Evolutionary conservation across 805 yeast species (phyloP).

Genomic region (Saitoella complicata): DNA sequence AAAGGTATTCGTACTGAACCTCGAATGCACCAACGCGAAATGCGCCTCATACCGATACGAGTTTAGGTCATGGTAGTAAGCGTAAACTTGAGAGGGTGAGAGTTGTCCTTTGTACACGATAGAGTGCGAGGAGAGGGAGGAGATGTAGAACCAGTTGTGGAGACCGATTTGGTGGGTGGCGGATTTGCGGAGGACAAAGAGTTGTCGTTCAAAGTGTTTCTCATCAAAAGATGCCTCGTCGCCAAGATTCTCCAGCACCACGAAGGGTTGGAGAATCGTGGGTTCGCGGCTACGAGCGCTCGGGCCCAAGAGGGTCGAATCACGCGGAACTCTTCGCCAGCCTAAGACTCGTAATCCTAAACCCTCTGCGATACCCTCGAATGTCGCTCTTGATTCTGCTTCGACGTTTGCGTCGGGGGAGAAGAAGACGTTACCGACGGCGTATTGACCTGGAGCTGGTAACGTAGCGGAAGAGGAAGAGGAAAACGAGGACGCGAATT

Average conservation of each 20-base stretch:
- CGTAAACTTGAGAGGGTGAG: conserved; percentile 90
- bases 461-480: conserved; percentile 22
- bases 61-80: conserved; percentile 81
- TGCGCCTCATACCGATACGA: conserved; percentile 89
- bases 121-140: conserved; percentile 74
- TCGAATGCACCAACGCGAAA: conserved; percentile 89
- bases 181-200: conserved; percentile 76
- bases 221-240: conserved; percentile 37
- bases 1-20: conserved; percentile 95
- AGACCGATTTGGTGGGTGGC: conserved; percentile 81
- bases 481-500: conserved; percentile 33
- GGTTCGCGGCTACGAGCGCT: conserved; percentile 93
- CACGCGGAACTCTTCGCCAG: conserved; percentile 92
- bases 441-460: conserved; percentile 76
- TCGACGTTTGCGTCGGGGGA: conserved; percentile 63
- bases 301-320: conserved; percentile 85
- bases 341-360: conserved; percentile 73
- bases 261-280: conserved; percentile 77
- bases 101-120: conserved; percentile 96
- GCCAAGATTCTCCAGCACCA: conserved; percentile 46
- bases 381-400: conserved; percentile 53
- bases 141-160: conserved; percentile 94
- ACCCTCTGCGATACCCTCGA: conserved; percentile 62
- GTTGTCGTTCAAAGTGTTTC: conserved; percentile 60
- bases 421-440: conserved; percentile 88